Evolutionary conservation across 2,329 filamentous ascomycete genomes (phyloP), one percentile per base, ranked within the genome.

Genomic region (Falciphora oryzae): DNA sequence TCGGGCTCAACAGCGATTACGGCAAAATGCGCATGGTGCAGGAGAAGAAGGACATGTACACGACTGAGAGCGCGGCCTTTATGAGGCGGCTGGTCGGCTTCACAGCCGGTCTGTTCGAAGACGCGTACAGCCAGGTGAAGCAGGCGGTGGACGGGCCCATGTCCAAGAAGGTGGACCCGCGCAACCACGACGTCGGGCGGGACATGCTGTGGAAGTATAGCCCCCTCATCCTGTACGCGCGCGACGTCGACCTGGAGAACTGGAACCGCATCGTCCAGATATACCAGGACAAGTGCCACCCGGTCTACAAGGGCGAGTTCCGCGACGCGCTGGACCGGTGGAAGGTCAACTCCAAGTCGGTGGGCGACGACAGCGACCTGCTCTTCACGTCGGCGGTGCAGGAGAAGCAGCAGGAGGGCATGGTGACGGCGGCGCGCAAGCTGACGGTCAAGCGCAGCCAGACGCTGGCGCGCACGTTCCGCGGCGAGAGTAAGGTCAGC

Each of bases 391-490:
- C 89, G 2, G 74, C 79, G 27, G 75, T 80, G 35, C 93, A 97
- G 73, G 96, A 96, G 73, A 93, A 97, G 72, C 88, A 91, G 63
- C 91, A 96, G 71, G 87, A 85, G 57, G 79, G 83, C 50, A 85
- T 91, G 65, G 85, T 91, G 27, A 87, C 86, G 57, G 89, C 91
- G 10, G 93, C 93, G 13, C 86, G 93, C 67, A 97, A 97, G 76
- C 78, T 98, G 67, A 98, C 94, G 0, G 93, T 98, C 63, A 97
- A 97, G 81, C 86, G 93, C 73, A 95, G 92, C 68, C 93, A 97
- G 76, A 97, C 92, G 3, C 78, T 95, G 65, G 91, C 91, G 28
- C 89, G 90, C 71, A 87, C 84, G 61, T 80, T 94, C 62, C 86
- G 67, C 63, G 78, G 73, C 65, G 62, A 44, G 27, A 73, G 78